Conservation (phyloP, 345 rosid species). For the Citrus glauca region DNA sequence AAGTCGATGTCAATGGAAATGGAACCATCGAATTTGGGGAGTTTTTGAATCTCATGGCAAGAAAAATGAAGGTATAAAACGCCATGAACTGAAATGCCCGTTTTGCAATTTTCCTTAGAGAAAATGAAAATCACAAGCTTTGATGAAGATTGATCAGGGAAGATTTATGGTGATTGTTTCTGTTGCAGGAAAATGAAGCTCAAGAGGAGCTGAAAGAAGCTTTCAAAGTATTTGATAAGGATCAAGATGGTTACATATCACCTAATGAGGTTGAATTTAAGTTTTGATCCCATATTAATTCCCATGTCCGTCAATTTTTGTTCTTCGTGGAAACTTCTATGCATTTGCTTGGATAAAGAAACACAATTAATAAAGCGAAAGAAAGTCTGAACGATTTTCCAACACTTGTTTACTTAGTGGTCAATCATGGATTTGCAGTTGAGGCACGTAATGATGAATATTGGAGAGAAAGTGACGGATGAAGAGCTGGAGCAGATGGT, state of each 20-base stretch:
- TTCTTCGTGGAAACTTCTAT: background rate
- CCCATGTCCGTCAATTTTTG: background rate
- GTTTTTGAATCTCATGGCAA: slow-evolving; percentile 67
- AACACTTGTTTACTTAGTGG: background rate
- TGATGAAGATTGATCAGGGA: background rate
- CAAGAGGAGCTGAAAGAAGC: slow-evolving; percentile 59
- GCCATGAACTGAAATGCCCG: background rate
- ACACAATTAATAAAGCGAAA: background rate
- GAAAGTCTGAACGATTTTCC: background rate
- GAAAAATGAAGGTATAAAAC: slow-evolving; percentile 54
- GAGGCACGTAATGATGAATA: slow-evolving; percentile 47
- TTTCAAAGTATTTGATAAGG: slow-evolving; percentile 67
- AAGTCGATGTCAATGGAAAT: slow-evolving; percentile 52
- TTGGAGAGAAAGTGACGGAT: slow-evolving; percentile 51
- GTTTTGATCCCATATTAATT: background rate
- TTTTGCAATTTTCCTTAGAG: background rate
- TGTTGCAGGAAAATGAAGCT: slow-evolving; percentile 44
- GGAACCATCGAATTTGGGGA: slow-evolving; percentile 67
- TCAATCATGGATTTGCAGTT: slow-evolving; percentile 25
- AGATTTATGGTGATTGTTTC: background rate
- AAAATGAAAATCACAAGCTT: background rate
- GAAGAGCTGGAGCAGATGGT: slow-evolving; percentile 56
- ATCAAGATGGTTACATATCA: slow-evolving; percentile 64
- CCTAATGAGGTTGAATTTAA: slow-evolving; percentile 46
- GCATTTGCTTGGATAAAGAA: background rate